Evolutionary conservation across 306 rosid species (phyloP), one percentile per base, ranked within the genome.

Genomic region (Pachyrhizus erosus): DNA sequence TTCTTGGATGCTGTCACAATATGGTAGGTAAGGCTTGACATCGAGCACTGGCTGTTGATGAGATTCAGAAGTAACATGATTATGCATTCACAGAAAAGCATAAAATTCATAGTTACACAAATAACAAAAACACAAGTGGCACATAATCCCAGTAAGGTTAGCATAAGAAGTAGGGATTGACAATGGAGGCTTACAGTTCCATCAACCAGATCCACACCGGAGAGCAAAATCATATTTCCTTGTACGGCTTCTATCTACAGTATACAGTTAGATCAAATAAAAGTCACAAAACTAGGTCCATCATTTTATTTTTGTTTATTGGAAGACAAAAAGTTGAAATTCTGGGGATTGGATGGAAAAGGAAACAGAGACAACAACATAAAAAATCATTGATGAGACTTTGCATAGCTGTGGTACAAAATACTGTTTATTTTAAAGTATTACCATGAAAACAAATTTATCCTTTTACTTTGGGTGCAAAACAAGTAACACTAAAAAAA

Each of bases 181-280:
- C 81, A 87, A 62, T 45, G 78, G 78, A 83, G 78, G 83, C 99
- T 86, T 86, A 96, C 98, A 8, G 96, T 96, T 80, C 97, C 98
- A 87, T 96, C 97, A 81, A 93, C 99, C 87, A 96, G 91, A 86
- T 96, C 98, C 79, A 83, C 97, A 61, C 99, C 96, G 84, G 99
- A 93, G 40, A 96, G 97, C 77, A 93, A 81, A 80, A 96, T 79
- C 88, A 79, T 84, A 92, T 91, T 84, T 82, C 90, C 96, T 76
- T 89, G 85, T 39, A 96, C 88, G 58, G 92, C 94, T 84, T 93
- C 98, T 85, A 96, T 90, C 99, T 96, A 49, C 55, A 86, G 76
- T 70, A 76, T 31, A 78, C 21, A 82, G 26, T 71, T 31, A 75
- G 62, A 48, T 39, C n/a, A 62, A 62, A 81, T 45, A 7, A 73